Evolutionary conservation across 331 rosid genomes (phyloP).

Genomic region (Quercus lobata): DNA sequence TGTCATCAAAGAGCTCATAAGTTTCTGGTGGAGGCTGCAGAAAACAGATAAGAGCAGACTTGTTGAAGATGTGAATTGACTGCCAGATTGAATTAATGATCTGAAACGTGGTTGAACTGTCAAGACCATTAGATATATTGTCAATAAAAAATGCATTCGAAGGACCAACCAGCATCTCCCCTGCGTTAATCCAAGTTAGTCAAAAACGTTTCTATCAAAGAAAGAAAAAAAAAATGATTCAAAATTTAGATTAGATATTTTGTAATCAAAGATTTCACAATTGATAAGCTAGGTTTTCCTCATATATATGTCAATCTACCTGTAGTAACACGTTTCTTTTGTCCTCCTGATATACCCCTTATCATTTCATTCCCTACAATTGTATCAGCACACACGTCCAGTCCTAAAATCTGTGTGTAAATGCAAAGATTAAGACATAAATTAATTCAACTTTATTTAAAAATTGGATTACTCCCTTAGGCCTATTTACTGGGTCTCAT

Average conservation of each 20-base stretch:
- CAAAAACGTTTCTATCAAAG: background rate
- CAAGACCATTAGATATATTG: constrained; percentile 45
- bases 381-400: constrained; percentile 43
- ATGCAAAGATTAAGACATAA: background rate
- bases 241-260: background rate
- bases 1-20: constrained; percentile 38
- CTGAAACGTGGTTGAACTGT: constrained; percentile 44
- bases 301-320: constrained; percentile 7
- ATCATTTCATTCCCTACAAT: constrained; percentile 30
- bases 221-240: background rate
- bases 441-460: background rate
- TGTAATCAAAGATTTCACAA: background rate
- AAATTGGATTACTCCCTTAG: background rate
- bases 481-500: background rate
- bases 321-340: constrained; percentile 38
- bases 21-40: constrained; percentile 42
- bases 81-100: constrained; percentile 37
- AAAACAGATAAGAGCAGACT: constrained; percentile 41
- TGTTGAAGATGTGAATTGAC: constrained; percentile 31
- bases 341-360: constrained; percentile 40
- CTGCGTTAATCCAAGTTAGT: background rate
- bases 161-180: constrained; percentile 52
- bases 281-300: background rate
- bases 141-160: constrained; percentile 43
- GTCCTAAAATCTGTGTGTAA: constrained; percentile 29